A percentile compares a stretch with the other conserved stretches of the same genome.
phyloP scores from a whole-genome alignment of 2,329 filamentous ascomycete species.

The Hypoxylon sp. region DNA sequence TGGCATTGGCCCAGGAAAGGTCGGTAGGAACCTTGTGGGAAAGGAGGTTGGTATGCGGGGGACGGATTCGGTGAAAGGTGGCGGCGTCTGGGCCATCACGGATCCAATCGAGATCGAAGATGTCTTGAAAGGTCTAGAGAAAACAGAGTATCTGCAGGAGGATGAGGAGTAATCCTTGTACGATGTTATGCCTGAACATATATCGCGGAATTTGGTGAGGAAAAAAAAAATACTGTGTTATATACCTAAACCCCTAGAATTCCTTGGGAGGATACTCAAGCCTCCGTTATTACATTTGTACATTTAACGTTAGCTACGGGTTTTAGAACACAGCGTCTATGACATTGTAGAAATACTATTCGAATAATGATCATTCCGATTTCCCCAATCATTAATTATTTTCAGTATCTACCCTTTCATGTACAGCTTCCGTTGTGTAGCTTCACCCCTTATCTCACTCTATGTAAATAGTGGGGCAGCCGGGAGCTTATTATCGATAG shows the following conservation, averaged over 20 bases:
- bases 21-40: constrained; percentile 91
- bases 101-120: constrained; percentile 83
- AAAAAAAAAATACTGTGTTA: neutral
- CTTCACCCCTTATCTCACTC: constrained; percentile 27
- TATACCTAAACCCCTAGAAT: constrained; percentile 7
- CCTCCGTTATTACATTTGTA: constrained; percentile 17
- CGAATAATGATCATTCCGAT: constrained; percentile 4
- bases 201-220: neutral
- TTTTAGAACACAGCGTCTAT: constrained; percentile 8
- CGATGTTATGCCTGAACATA: constrained; percentile 10
- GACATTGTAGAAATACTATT: neutral
- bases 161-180: constrained; percentile 55
- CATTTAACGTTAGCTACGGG: constrained; percentile 15
- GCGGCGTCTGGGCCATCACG: constrained; percentile 92
- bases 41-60: constrained; percentile 93
- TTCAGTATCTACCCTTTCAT: neutral
- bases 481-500: constrained; percentile 37
- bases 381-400: neutral
- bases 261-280: constrained; percentile 4
- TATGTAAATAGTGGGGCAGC: constrained; percentile 26
- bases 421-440: neutral
- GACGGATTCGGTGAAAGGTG: constrained; percentile 84
- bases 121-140: constrained; percentile 74
- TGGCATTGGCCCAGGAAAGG: constrained; percentile 93
- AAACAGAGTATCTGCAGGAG: constrained; percentile 70